Evolutionary conservation across 2,329 filamentous ascomycete genomes (phyloP), one percentile per base, ranked within the genome.

Genomic region (Exserohilum rostratum): DNA sequence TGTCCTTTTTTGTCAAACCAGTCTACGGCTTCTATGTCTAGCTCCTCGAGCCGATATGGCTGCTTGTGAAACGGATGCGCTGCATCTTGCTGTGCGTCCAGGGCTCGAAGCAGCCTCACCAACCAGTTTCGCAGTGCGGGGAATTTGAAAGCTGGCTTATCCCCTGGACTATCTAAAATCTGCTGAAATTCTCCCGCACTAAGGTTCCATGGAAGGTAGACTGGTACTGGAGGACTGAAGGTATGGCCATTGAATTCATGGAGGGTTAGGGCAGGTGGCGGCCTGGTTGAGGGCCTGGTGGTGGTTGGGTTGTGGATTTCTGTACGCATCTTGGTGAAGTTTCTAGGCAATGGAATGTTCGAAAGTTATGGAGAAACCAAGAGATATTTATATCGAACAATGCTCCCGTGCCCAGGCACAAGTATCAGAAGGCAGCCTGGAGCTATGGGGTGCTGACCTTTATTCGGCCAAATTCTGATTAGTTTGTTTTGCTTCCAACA

Each of bases 51-150:
- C 13, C 74, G 69, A 66, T 83, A 86, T 0, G 83, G 83, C 27
- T 77, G 63, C 2, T 67, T 57, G 62, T 85, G 75, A 63, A 85
- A 86, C 15, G 80, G 77, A 60, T 86, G 83, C 6, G 67, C 60
- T 11, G 74, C 56, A 11, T 76, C 38, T 2, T 76, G 57, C 65
- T 86, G 84, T 2, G 77, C 73, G 0, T 73, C 66, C 4, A 86
- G 71, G 0, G 81, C 82, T 20, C 75, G 72, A 33, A 80, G 76
- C 1, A 86, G 67, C 0, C 79, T 83, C 2, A 71, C 69, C 4
- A 83, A 74, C 84, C 84, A 87, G 37, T 77, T 77, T 37, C 81
- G 80, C 66, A 85, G 84, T 0, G 84, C 80, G 4, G 80, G 79
- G 50, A 85, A 85, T 1, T 72, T 70, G 15, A 56, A 67, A 13